Evolutionary conservation across 2,329 filamentous ascomycete species (phyloP).

Genomic region (Microdochium nivale): DNA sequence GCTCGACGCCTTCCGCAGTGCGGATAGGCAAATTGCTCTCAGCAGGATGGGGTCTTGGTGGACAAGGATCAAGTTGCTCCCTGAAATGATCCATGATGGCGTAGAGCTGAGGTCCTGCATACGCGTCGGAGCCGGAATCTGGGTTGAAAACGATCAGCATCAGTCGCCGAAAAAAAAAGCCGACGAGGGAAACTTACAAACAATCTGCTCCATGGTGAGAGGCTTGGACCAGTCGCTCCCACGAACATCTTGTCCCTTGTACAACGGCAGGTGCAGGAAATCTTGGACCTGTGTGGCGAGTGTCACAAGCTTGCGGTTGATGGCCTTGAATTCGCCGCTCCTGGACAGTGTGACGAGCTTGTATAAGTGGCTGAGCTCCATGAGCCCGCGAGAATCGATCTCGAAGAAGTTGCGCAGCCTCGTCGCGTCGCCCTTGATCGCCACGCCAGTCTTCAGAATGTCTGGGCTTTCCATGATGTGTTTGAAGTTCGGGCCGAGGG

Average conservation of each 20-base stretch:
- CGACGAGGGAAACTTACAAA: conserved; percentile 44
- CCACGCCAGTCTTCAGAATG: conserved; percentile 70
- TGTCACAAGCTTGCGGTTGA: conserved; percentile 59
- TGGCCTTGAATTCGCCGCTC: conserved; percentile 36
- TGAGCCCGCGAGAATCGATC: conserved; percentile 56
- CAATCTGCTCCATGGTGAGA: conserved; percentile 56
- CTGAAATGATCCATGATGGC: conserved; percentile 62
- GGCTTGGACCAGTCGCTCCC: conserved; percentile 64
- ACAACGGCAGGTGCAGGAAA: conserved; percentile 63
- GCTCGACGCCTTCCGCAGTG: background rate
- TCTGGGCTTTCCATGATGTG: conserved; percentile 61
- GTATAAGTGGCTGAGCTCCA: conserved; percentile 79
- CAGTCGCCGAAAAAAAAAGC: conserved; percentile 4
- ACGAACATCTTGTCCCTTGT: conserved; percentile 63
- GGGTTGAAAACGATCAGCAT: conserved; percentile 14
- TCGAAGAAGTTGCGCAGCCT: conserved; percentile 59
- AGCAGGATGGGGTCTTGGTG: conserved; percentile 59
- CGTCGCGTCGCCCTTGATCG: conserved; percentile 61
- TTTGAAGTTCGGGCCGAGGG: conserved; percentile 48
- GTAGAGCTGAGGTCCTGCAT: conserved; percentile 68
- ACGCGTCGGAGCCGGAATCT: conserved; percentile 79
- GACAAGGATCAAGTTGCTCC: conserved; percentile 55
- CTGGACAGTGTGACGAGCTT: conserved; percentile 63
- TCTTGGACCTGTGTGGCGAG: conserved; percentile 64
- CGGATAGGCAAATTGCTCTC: conserved; percentile 31